Evolutionary conservation across 1,139 yeast species (phyloP), one percentile per base, ranked within the genome.

Genomic region (Hanseniaspora gamundiae): DNA sequence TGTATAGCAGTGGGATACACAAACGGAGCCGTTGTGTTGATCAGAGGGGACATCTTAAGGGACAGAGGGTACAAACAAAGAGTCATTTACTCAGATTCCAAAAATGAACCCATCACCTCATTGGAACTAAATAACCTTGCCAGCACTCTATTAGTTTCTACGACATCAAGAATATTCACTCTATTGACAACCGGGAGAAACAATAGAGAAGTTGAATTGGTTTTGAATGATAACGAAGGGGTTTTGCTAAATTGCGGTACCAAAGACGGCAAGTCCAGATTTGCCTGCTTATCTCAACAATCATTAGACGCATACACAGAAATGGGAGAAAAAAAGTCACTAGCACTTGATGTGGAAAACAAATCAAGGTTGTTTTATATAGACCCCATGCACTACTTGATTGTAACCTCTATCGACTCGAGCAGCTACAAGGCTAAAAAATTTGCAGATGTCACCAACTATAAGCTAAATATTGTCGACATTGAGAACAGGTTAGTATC

Each of bases 21-120:
- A 19, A 84, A 87, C 59, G 99, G 99, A 7, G 72, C 78, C 24
- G 91, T 88, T 2, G 67, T 88, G 6, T 65, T 88, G 3, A 75
- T 88, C 0, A 65, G 97, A 49, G 99, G 98, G 6, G 98, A 91
- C 59, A 64, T 93, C 39, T 55, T 84, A 2, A 75, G 91, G 52
- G 99, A 93, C 56, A 65, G 95, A 47, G 98, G 98, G 0, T 78
- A 95, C 4, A 75, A 91, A 50, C 97, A 88, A 56, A 67, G 97
- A 30, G 61, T 81, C 0, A 77, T 88, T 1, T 85, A 78, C 55
- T 84, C 81, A 50, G 64, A 59, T 44, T 41, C 51, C 4, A 72
- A 78, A 16, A 63, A 66, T 24, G 93, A 85, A 43, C 95, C 97
- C 0, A 72, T 93, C 22, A 88, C 98, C 0, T 84, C 87, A 0